These are phyloP conservation scores for Penicillium chermesinum DNA, from an alignment of 495 filamentous ascomycete species.

Conservation along the genomic window DNA sequence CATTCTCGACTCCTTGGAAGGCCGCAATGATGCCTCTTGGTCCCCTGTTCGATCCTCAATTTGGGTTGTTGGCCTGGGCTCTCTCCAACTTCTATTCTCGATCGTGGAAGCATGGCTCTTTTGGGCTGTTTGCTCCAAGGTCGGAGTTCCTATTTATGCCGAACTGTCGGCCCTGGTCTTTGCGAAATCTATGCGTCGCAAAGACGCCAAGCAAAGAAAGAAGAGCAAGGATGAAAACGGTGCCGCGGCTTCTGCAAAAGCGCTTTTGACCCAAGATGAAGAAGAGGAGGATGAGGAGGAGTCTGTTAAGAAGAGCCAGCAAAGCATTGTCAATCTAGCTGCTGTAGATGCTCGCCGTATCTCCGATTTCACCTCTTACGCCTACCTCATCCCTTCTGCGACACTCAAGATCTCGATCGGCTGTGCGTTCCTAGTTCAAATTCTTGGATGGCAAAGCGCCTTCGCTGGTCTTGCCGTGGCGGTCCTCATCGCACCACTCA, in stretches of 20 bases:
- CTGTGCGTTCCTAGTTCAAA: slow-evolving; percentile 56
- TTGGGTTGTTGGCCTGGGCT: slow-evolving; percentile 62
- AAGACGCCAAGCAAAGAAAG: slow-evolving; percentile 59
- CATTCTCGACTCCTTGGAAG: slow-evolving; percentile 59
- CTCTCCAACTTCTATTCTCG: slow-evolving; percentile 48
- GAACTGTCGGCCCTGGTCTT: slow-evolving; percentile 72
- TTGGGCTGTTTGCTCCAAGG: slow-evolving; percentile 60
- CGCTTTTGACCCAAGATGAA: slow-evolving; percentile 26
- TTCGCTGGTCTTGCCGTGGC: slow-evolving; percentile 63
- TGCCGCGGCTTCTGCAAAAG: slow-evolving; percentile 9
- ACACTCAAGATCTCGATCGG: slow-evolving; percentile 60
- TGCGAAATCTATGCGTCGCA: slow-evolving; percentile 70
- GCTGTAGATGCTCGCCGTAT: slow-evolving; percentile 73
- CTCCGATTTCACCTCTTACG: slow-evolving; percentile 62
- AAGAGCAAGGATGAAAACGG: slow-evolving; percentile 35
- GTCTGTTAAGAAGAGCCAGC: slow-evolving; percentile 58
- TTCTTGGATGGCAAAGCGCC: slow-evolving; percentile 70
- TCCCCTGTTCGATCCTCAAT: slow-evolving; percentile 49
- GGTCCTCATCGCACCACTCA: slow-evolving; percentile 60
- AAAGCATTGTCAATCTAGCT: slow-evolving; percentile 74
- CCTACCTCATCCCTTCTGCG: slow-evolving; percentile 55
- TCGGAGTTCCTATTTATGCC: slow-evolving; percentile 60
- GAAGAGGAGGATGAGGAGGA: slow-evolving; percentile 48
- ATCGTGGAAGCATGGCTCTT: slow-evolving; percentile 57
- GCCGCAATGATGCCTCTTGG: slow-evolving; percentile 30